phyloP scores from a whole-genome alignment of 1,284 basidiomycete species.

The Leucoagaricus sp. region DNA sequence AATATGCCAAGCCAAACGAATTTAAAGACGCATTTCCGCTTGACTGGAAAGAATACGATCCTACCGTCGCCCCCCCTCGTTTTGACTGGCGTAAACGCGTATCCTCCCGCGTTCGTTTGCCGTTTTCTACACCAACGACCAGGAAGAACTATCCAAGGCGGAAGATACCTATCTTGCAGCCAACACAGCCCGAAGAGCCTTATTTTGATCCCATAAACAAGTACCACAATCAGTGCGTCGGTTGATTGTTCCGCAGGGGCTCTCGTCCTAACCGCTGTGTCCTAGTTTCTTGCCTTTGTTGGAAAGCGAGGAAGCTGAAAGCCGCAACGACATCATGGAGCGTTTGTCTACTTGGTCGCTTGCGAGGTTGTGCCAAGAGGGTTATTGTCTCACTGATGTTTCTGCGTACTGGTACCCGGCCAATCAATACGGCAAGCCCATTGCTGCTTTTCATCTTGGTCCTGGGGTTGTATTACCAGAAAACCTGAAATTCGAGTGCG shows the following conservation, averaged over 20 bases:
- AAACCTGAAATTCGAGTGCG: conserved; percentile 63
- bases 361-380: conserved; percentile 59
- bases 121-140: conserved; percentile 7
- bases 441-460: conserved; percentile 61
- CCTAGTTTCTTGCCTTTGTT: conserved; percentile 66
- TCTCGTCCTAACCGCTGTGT: too few relatives aligned
- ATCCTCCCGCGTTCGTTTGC: background rate
- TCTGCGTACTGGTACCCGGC: conserved; percentile 64
- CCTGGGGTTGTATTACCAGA: conserved; percentile 59
- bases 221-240: conserved; percentile 32
- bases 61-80: background rate
- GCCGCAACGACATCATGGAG: conserved; percentile 55
- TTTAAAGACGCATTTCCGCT: background rate
- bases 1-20: background rate
- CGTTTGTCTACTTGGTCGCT: conserved; percentile 69
- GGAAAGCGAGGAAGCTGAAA: conserved; percentile 63
- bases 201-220: conserved; percentile 22
- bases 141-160: conserved; percentile 11
- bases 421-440: conserved; percentile 59
- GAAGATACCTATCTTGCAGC: background rate
- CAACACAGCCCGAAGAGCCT: background rate
- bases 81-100: conserved; percentile 15
- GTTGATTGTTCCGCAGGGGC: too few relatives aligned
- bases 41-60: background rate
- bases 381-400: conserved; percentile 68